Evolutionary conservation across 2,329 filamentous ascomycete genomes (phyloP), one percentile per base, ranked within the genome.

Genomic region (Diaporthe sp.): DNA sequence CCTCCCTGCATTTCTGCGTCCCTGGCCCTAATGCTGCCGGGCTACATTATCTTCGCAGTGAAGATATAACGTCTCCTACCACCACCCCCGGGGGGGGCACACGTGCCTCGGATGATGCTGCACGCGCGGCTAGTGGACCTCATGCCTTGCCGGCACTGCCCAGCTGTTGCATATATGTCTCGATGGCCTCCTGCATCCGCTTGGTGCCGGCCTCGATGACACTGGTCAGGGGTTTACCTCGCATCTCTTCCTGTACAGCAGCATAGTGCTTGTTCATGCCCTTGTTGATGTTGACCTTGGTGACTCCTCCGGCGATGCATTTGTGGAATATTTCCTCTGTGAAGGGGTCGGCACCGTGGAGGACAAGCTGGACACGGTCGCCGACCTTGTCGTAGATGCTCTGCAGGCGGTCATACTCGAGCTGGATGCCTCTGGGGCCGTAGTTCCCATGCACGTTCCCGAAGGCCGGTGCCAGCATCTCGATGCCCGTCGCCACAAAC

Each of bases 361-460:
- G 82, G 8, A 88, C 86, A 4, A 88, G 80, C 61, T 84, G 80
- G 56, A 88, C 86, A 25, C 82, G 79, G 76, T 86, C 85, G 69
- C 85, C 85, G 7, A 87, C 86, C 9, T 81, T 81, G 65, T 78
- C 78, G 77, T 85, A 83, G 77, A 88, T 86, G 25, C 78, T 81
- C n/a, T 84, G 80, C 4, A 90, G 82, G 3, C 84, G 80, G 37
- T 84, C 89, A 80, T 90, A 92, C 78, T 93, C 92, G 25, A 93
- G 81, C 80, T 88, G 85, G 32, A 92, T 90, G 0, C 92, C 93
- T 22, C 89, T 83, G 0, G 90, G 88, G 0, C 92, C 92, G 82
- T 95, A 94, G 78, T 92, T 90, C 8, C 93, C 93, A 82, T 95
- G 93, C 58, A 95, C 91, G 78, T 94, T 95, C 4, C 93, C 93